Evolutionary conservation across 2,329 filamentous ascomycete species (phyloP), one percentile per base, ranked within the genome.

Genomic region (Colletotrichum theobromicola): DNA sequence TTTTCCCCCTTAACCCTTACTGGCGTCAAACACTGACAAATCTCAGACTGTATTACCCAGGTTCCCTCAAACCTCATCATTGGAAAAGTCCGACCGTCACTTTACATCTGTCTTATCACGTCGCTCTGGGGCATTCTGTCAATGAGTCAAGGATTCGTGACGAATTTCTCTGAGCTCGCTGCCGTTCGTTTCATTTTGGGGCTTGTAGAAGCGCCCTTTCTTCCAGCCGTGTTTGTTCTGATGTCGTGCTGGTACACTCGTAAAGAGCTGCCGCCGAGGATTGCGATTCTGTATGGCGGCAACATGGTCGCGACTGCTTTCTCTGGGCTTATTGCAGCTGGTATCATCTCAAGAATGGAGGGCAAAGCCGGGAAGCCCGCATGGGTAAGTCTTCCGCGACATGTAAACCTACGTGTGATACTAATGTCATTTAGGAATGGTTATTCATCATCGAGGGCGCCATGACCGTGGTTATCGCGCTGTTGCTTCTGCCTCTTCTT

Each of bases 241-340:
- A 84, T 93, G 32, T 84, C 82, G 4, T 85, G 83, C 67, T 93
- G 91, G 91, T 94, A 94, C 77, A 93, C 91, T 0, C 87, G 92
- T 24, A 90, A 90, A 77, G 93, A 93, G 79, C 82, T 93, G 0
- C 90, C 88, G 5, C 85, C 92, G 16, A 86, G 91, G 18, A 92
- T 91, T n/a, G 90, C 90, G 10, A 85, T 92, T 7, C 85, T 84
- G 1, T 84, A 88, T 68, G 90, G 91, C 1, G 93, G 92, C 0
- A 90, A 91, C 7, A 85, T 94, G n/a, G 87, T 94, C 7, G 91
- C 91, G 1, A 92, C 92, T 0, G 92, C 92, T 0, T 94, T 94
- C 78, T 92, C 91, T 0, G 93, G 92, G 2, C 84, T 92, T n/a
- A 85, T 93, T 21, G 89, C 90, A 4, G 90, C 90, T 2, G 89